A percentile compares a stretch with the other conserved stretches of the same genome.
These are phyloP conservation scores for Gracilariopsis chorda DNA, from an alignment of 23 red algal species.

Conservation along the genomic window DNA sequence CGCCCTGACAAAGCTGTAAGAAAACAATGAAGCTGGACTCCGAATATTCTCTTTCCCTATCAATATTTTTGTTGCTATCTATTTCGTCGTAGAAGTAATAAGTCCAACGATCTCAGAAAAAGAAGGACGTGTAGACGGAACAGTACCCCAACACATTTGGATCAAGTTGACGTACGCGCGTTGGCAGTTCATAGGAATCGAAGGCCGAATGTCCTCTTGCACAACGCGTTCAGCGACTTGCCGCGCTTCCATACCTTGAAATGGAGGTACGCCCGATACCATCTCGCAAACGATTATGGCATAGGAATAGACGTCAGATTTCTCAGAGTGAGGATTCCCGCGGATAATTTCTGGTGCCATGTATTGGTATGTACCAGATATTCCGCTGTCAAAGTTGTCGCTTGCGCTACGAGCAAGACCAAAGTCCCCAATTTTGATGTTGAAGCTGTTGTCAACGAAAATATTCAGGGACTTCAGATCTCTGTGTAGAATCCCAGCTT, in stretches of 20 bases:
- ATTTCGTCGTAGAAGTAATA: conserved; percentile 54
- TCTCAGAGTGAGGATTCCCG: conserved; percentile 12
- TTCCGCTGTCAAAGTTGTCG: conserved; percentile 9
- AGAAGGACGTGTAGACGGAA: conserved; percentile 45
- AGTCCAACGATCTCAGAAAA: conserved; percentile 40
- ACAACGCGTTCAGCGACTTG: conserved; percentile 34
- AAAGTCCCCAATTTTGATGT: conserved; percentile 90
- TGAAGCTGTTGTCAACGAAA: conserved; percentile 86
- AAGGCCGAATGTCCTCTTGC: conserved; percentile 35
- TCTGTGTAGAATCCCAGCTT: conserved; percentile 70
- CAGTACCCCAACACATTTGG: conserved; percentile 55
- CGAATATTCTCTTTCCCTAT: background rate
- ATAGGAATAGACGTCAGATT: conserved; percentile 54
- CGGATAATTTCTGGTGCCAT: conserved; percentile 44
- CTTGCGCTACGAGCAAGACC: conserved; percentile 16
- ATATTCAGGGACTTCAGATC: conserved; percentile 96
- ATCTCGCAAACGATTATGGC: conserved; percentile 45
- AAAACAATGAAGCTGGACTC: background rate
- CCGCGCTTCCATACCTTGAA: conserved; percentile 44
- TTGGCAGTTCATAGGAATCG: conserved; percentile 42
- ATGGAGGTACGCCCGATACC: conserved; percentile 48
- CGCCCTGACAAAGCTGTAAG: no score
- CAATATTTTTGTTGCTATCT: background rate
- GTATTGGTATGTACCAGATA: conserved; percentile 46
- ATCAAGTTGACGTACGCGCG: conserved; percentile 50